Evolutionary conservation across 495 filamentous ascomycete genomes (phyloP).

Genomic region (Glarea lozoyensis): DNA sequence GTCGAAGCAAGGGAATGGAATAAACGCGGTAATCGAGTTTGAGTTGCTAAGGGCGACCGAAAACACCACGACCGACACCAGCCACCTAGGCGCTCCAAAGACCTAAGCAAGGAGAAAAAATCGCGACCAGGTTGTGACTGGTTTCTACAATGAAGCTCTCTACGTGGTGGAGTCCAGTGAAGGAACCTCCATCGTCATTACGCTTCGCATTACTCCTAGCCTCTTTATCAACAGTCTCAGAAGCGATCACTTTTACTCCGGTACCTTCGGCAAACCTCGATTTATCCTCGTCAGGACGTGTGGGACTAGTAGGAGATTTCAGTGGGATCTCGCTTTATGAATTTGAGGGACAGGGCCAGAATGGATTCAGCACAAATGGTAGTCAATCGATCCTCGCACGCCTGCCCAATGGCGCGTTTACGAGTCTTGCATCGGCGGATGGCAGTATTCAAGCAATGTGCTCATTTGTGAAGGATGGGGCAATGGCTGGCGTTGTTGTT

Average conservation of each 20-base stretch:
- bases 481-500: constrained; percentile 64
- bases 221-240: constrained; percentile 29
- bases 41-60: too few relatives aligned
- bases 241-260: constrained; percentile 61
- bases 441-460: constrained; percentile 83
- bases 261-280: constrained; percentile 73
- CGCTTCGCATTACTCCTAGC: constrained; percentile 10
- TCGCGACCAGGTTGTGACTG: constrained; percentile 1
- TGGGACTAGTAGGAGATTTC: constrained; percentile 87
- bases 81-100: constrained; percentile 5
- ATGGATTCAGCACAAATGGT: constrained; percentile 57
- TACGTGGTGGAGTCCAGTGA: constrained; percentile 17
- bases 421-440: constrained; percentile 63
- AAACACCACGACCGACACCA: constrained; percentile 1
- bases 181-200: constrained; percentile 5
- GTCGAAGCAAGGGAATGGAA: constrained; percentile 8
- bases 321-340: constrained; percentile 82
- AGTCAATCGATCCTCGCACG: constrained; percentile 72
- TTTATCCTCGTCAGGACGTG: constrained; percentile 68
- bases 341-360: constrained; percentile 70
- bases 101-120: background rate
- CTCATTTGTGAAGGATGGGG: constrained; percentile 61
- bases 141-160: constrained; percentile 19
- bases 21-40: constrained; percentile 14
- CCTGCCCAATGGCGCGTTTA: constrained; percentile 80